Base-by-base conservation (phyloP, 306 rosid species). In the Lagenaria siceraria region DNA sequence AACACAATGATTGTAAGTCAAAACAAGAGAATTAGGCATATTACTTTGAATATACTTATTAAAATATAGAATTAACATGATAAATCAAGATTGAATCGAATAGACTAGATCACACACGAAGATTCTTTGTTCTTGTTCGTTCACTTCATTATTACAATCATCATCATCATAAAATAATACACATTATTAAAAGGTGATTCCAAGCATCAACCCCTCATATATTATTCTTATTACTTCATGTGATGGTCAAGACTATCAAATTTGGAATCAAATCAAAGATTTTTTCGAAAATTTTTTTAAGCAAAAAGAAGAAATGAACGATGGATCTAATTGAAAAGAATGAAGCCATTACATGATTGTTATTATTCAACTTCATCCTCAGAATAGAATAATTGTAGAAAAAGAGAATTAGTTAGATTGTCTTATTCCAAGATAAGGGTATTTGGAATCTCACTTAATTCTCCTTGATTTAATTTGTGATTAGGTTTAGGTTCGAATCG, bases 331-430 rank as follows among this genome's bases (percentile, higher is more conserved):
- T 65, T 4, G 29, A 65, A 36, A 36, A 65, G 27, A 65, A 65
- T 36, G 14, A 51, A 65, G 38, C 73, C 51, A 36, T 65, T 36
- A 17, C 0, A 18, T 3, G 71, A 64, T 64, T 7, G 35, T 64
- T 1, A 65, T 40, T 68, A 22, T 42, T 42, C 74, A 68, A 68
- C 1, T 21, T 8, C 74, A 68, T 11, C 33, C 53, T n/a, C 21
- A 2, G 35, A 68, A 68, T 68, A 38, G 54, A 21, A 68, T 68
- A 40, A 68, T 40, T 21, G 1, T 35, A 12, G 15, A 68, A 40
- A 40, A 68, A 68, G 33, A 12, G 75, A 68, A 22, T 68, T 68
- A 42, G 75, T 68, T 68, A 40, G 75, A 42, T 22, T 68, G 75
- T 68, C 54, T 68, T 42, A 68, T 42, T 64, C 75, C 75, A 14